These are phyloP conservation scores for Trichoderma sp. DNA, from an alignment of 2,329 filamentous ascomycete genomes.

Conservation along the genomic window DNA sequence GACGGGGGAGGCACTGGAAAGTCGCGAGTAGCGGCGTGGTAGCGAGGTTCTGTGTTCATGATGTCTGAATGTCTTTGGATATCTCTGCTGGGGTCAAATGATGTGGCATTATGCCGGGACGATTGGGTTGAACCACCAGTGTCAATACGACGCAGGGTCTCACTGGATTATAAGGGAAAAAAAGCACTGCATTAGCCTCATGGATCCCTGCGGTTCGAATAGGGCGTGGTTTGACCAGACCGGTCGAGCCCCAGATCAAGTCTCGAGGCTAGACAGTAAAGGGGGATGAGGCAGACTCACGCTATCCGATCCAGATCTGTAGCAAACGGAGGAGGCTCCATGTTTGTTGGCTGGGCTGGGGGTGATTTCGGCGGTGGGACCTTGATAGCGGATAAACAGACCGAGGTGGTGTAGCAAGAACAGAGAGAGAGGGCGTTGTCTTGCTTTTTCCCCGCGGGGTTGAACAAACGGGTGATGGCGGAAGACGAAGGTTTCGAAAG, in stretches of 20 bases:
- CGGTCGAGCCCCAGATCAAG: conserved; percentile 16
- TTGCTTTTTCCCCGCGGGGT: conserved; percentile 25
- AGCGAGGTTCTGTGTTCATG: conserved; percentile 21
- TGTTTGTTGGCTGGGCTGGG: conserved; percentile 15
- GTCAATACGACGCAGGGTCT: conserved; percentile 22
- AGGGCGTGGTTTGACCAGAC: conserved; percentile 10
- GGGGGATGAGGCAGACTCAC: conserved; percentile 23
- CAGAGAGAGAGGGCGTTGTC: neutral
- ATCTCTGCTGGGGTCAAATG: conserved; percentile 16
- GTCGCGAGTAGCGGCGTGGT: conserved; percentile 18
- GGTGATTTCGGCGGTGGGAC: conserved; percentile 21
- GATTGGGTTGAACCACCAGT: conserved; percentile 6
- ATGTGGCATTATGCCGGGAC: conserved; percentile 12
- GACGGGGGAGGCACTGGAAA: conserved; percentile 17
- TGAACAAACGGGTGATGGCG: conserved; percentile 2
- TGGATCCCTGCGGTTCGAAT: conserved; percentile 10
- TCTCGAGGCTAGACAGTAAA: neutral
- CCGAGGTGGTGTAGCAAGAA: conserved; percentile 23
- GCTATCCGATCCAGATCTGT: conserved; percentile 27
- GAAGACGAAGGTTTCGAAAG: conserved; percentile 19
- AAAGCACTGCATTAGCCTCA: conserved; percentile 3
- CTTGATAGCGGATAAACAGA: conserved; percentile 22
- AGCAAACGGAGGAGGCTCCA: conserved; percentile 25
- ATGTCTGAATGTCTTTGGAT: conserved; percentile 10
- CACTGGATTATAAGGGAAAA: conserved; percentile 16